Evolutionary conservation across 2,329 filamentous ascomycete genomes (phyloP).

Genomic region (Cladophialophora carrionii): DNA sequence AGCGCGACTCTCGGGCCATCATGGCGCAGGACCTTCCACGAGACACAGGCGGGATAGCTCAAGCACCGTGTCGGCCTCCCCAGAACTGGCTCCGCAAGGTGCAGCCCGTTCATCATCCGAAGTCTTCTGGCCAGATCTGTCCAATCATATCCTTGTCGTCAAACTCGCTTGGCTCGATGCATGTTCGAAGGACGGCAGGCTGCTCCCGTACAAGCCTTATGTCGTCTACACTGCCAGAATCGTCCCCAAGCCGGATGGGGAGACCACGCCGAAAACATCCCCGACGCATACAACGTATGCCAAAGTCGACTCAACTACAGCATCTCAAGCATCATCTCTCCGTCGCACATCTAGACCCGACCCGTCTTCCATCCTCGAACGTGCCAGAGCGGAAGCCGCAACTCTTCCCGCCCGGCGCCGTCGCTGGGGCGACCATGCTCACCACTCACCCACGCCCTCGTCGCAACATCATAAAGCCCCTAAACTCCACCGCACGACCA

Average conservation of each 20-base stretch:
- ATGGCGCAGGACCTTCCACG: constrained; percentile 19
- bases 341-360: constrained; percentile 12
- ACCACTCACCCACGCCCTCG: constrained; percentile 26
- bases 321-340: constrained; percentile 13
- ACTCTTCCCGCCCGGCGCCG: constrained; percentile 31
- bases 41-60: constrained; percentile 11
- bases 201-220: constrained; percentile 55
- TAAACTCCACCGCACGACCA: constrained; percentile 68
- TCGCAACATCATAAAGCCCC: constrained; percentile 43
- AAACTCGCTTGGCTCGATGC: constrained; percentile 59
- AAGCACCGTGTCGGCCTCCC: constrained; percentile 19
- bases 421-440: constrained; percentile 37
- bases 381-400: constrained; percentile 57
- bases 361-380: constrained; percentile 51
- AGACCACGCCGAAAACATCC: constrained; percentile 21
- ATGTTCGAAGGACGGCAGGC: constrained; percentile 49
- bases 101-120: constrained; percentile 3
- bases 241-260: constrained; percentile 44
- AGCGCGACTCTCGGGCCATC: constrained; percentile 8
- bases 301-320: constrained; percentile 24
- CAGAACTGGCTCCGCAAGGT: constrained; percentile 16
- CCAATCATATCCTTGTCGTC: constrained; percentile 54
- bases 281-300: constrained; percentile 11
- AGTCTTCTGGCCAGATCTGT: constrained; percentile 31
- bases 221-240: constrained; percentile 57